Conservation (phyloP, 1,284 basidiomycete genomes). For the Coniophora puteana region DNA sequence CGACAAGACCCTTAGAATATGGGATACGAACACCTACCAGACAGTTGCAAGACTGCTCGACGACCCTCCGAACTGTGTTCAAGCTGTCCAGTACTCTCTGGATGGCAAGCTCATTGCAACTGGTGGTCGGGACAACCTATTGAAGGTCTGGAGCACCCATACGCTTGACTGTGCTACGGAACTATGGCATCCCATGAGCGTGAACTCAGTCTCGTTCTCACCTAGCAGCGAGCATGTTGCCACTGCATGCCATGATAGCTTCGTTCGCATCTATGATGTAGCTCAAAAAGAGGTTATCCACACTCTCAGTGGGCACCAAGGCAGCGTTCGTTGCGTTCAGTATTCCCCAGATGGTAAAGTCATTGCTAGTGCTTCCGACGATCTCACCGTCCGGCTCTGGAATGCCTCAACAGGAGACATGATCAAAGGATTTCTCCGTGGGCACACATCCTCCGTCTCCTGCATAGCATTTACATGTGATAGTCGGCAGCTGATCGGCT, state of each 20-base stretch:
- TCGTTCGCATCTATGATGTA: constrained; percentile 9
- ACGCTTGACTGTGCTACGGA: background rate
- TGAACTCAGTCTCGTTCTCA: constrained; percentile 8
- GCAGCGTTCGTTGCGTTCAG: constrained; percentile 11
- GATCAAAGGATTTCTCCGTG: constrained; percentile 11
- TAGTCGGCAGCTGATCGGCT: constrained; percentile 20
- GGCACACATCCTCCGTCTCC: constrained; percentile 27
- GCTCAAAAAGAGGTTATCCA: background rate
- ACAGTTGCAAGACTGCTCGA: background rate
- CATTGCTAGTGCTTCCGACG: constrained; percentile 26
- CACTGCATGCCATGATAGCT: constrained; percentile 5
- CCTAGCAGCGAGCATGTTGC: constrained; percentile 7
- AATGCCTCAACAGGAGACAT: constrained; percentile 16
- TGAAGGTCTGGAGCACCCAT: constrained; percentile 9
- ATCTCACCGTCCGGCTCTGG: constrained; percentile 28
- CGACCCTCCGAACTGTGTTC: background rate
- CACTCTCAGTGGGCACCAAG: constrained; percentile 1
- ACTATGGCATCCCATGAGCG: constrained; percentile 3
- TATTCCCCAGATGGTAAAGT: constrained; percentile 23
- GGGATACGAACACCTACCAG: background rate
- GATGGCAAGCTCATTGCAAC: constrained; percentile 11
- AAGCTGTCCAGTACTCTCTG: constrained; percentile 8
- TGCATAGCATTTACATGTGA: constrained; percentile 24
- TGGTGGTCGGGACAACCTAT: constrained; percentile 7
- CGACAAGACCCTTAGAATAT: background rate